phyloP scores from a whole-genome alignment of 768 basidiomycete species.

The Paxillus ammoniavirescens region DNA sequence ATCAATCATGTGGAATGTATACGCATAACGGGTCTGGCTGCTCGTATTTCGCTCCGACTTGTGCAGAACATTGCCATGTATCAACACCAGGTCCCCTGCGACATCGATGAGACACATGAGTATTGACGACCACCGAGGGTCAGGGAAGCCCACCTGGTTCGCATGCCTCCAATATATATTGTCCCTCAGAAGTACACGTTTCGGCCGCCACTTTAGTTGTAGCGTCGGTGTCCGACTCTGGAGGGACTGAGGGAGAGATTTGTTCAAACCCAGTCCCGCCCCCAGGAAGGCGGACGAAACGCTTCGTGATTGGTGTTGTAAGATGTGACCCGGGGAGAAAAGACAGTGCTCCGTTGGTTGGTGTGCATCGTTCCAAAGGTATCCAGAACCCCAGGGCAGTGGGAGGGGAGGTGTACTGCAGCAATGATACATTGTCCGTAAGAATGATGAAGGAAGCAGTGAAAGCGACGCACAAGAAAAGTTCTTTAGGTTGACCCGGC shows the following conservation, averaged over 20 bases:
- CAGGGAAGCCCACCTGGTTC: constrained; percentile 53
- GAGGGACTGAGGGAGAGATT: constrained; percentile 37
- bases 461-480: constrained; percentile 54
- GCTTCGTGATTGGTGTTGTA: constrained; percentile 67
- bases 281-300: constrained; percentile 74
- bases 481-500: constrained; percentile 42
- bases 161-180: constrained; percentile 69
- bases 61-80: constrained; percentile 92
- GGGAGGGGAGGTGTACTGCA: constrained; percentile 87
- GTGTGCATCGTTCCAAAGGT: constrained; percentile 85
- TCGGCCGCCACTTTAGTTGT: neutral
- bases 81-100: constrained; percentile 85
- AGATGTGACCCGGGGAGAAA: constrained; percentile 92
- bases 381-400: constrained; percentile 97
- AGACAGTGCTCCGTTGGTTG: constrained; percentile 78
- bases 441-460: neutral
- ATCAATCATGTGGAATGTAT: constrained; percentile 96
- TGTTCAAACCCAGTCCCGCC: constrained; percentile 87
- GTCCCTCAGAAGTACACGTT: constrained; percentile 29
- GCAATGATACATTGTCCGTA: constrained; percentile 1
- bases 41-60: constrained; percentile 87
- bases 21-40: constrained; percentile 80
- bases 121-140: neutral
- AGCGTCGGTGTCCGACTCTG: constrained; percentile 4
- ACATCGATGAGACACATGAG: neutral